phyloP scores from a whole-genome alignment of 306 rosid genomes.

The Ormosia semicastrata region DNA sequence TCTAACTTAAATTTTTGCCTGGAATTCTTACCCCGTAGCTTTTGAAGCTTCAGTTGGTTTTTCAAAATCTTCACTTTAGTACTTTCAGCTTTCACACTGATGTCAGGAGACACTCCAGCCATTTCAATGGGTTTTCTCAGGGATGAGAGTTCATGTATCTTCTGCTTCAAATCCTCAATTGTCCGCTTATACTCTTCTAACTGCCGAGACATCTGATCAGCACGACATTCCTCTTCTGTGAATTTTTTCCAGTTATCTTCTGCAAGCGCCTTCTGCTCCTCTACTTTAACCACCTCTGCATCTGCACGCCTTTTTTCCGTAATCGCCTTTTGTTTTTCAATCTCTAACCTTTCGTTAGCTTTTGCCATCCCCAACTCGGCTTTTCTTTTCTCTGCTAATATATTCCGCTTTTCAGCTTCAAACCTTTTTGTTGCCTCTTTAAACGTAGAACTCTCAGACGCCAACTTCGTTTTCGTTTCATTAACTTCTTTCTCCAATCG shows the following conservation, averaged over 20 bases:
- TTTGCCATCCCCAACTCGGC: slow-evolving; percentile 50
- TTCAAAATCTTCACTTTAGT: slow-evolving; percentile 56
- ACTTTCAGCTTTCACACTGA: slow-evolving; percentile 34
- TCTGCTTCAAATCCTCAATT: slow-evolving; percentile 50
- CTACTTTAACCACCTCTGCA: slow-evolving; percentile 39
- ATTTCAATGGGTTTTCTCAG: slow-evolving; percentile 40
- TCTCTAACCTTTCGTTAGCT: slow-evolving; percentile 52
- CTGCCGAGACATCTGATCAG: slow-evolving; percentile 56
- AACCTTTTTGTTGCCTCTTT: slow-evolving; percentile 49
- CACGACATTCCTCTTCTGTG: slow-evolving; percentile 51
- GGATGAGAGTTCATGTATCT: slow-evolving; percentile 45
- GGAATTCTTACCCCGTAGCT: slow-evolving; percentile 52
- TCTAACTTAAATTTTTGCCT: slow-evolving; percentile 58
- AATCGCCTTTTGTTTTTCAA: slow-evolving; percentile 45
- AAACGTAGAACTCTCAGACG: slow-evolving; percentile 39
- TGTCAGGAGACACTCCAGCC: slow-evolving; percentile 31
- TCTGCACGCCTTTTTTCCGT: slow-evolving; percentile 48
- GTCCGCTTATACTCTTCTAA: slow-evolving; percentile 49
- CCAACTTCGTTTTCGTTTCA: slow-evolving; percentile 49
- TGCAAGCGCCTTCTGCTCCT: slow-evolving; percentile 50
- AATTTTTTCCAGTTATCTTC: slow-evolving; percentile 60
- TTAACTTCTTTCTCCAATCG: slow-evolving; percentile 53
- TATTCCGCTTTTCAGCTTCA: slow-evolving; percentile 53
- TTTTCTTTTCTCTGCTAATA: slow-evolving; percentile 48
- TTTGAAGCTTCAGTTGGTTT: slow-evolving; percentile 62